Base-by-base conservation (phyloP, 2,329 filamentous ascomycete genomes). In the Penicillium crustosum region DNA sequence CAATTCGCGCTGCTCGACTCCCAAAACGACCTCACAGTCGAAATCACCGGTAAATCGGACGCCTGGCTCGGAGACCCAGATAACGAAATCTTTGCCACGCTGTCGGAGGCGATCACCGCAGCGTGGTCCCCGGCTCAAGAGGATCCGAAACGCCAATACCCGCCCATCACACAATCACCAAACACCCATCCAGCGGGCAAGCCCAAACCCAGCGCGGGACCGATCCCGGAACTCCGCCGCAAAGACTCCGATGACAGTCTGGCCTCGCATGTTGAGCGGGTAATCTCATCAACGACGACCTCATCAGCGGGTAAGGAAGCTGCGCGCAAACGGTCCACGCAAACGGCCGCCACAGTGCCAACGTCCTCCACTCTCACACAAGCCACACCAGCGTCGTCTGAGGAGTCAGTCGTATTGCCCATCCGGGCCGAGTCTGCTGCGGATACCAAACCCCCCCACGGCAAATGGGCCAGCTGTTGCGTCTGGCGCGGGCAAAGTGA, bases 31-130 rank as follows among this genome's bases (percentile, higher is more conserved):
- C 81, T 99, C 36, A 88, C 82, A 1, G 85, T 99, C 39, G 88
- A 87, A 31, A 93, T 99, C 63, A 92, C 96, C 64, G 94, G 97
- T 70, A 89, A 90, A 75, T 93, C 94, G 0, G 94, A 99, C 70
- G 92, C 94, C 0, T 99, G 94, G 94, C 85, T 99, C 0, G 93
- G 94, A 15, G 91, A 97, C 67, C 92, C 91, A 4, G 86, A 87
- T 49, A 97, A 96, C 65, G 86, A 92, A 64, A 93, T 97, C 58
- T 99, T 97, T 75, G 86, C 88, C 61, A 95, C 91, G 0, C 83
- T 99, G 0, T 92, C 96, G 65, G 83, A 87, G 58, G 94, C 93
- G 0, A 89, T 97, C 50, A 85, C 93, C 68, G 85, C 89, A 44
- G 91, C 89, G 0, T 99, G 94, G 94, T 86, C 86, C 0, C 72